phyloP scores from a whole-genome alignment of 768 basidiomycete species.

The Coprinellus micaceus region DNA sequence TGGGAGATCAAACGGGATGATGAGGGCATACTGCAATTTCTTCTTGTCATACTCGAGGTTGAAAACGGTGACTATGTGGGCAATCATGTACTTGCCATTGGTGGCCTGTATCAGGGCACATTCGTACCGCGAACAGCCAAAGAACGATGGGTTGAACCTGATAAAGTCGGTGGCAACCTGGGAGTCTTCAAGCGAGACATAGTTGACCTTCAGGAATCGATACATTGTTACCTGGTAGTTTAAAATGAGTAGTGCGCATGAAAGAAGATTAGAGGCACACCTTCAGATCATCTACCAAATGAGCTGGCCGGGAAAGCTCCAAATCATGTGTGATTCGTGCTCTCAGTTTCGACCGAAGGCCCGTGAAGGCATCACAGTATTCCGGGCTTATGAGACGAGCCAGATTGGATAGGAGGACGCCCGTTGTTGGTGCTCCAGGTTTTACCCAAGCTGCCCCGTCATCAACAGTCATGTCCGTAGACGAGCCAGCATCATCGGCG shows the following conservation, averaged over 20 bases:
- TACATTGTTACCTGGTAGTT: not conserved
- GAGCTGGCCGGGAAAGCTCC: too few species aligned
- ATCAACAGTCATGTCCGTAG: too few species aligned
- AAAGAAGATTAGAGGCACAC: not conserved
- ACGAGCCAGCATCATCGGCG: too few species aligned
- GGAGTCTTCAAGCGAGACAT: conserved; percentile 6
- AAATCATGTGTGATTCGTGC: too few species aligned
- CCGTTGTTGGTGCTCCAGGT: too few species aligned
- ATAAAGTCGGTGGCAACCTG: conserved; percentile 6
- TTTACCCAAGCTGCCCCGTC: too few species aligned
- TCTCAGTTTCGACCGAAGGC: too few species aligned
- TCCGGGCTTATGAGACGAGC: too few species aligned
- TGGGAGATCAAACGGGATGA: not conserved
- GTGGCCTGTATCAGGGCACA: conserved; percentile 3
- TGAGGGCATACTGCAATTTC: not conserved
- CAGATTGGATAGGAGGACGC: too few species aligned
- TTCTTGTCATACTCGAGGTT: not conserved
- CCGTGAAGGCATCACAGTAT: too few species aligned
- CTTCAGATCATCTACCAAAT: not conserved
- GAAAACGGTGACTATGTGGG: not conserved
- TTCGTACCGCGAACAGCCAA: conserved; percentile 2
- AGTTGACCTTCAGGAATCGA: not conserved
- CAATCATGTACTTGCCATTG: not conserved
- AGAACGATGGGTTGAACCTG: conserved; percentile 11
- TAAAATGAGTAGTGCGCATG: too few species aligned